Evolutionary conservation across 306 rosid genomes (phyloP).

Genomic region (Cucurbita moschata): DNA sequence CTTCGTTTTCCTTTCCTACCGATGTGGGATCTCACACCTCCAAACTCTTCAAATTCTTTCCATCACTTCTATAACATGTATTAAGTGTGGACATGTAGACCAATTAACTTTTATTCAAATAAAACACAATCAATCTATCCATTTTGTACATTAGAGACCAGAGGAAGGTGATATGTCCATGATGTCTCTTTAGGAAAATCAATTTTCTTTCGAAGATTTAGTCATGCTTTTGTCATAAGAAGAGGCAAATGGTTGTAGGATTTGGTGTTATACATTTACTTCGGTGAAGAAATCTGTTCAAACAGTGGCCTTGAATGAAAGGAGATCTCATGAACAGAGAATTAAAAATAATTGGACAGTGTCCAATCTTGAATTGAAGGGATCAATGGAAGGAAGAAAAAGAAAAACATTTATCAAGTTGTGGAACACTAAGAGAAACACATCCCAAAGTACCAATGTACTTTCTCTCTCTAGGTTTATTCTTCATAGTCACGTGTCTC

Average conservation of each 20-base stretch:
- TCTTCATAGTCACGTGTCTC: slow-evolving; percentile 36
- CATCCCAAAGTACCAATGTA: slow-evolving; percentile 5
- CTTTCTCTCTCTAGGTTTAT: slow-evolving; percentile 19
- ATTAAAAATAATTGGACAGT: not conserved
- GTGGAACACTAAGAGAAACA: not conserved
- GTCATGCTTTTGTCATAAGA: not conserved
- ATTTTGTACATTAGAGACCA: not conserved
- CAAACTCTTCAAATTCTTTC: not conserved
- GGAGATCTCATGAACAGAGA: not conserved
- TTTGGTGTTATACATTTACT: not conserved
- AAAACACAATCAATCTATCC: not conserved
- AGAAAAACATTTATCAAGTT: not conserved
- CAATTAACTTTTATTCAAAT: not conserved
- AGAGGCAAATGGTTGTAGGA: not conserved
- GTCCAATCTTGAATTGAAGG: not conserved
- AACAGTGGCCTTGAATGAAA: not conserved
- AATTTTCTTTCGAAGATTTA: not conserved
- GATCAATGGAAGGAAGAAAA: not conserved
- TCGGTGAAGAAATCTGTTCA: not conserved
- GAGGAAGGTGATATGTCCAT: not conserved
- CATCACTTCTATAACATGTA: not conserved
- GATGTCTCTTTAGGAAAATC: not conserved
- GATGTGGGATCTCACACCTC: too few relatives aligned
- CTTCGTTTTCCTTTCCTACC: too few relatives aligned
- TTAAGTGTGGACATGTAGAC: not conserved